Percentiles rank a stretch among this genome's conserved stretches.
Conservation (phyloP, 2,329 filamentous ascomycete species). For the Fusarium foetens region DNA sequence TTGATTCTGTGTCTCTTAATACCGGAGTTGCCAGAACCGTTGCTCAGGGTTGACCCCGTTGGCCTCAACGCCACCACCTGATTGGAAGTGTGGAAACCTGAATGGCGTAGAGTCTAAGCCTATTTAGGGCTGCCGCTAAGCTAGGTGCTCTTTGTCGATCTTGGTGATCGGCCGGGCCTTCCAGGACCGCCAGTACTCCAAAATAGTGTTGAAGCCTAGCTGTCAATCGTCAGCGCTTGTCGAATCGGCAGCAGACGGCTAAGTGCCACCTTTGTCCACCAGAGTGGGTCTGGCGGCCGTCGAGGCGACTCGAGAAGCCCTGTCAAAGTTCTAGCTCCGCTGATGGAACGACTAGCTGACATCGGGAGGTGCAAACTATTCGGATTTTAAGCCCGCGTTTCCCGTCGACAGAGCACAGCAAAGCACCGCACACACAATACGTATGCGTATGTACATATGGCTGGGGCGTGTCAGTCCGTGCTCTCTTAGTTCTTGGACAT, state of each 20-base stretch:
- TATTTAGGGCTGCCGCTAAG: slow-evolving; percentile 30
- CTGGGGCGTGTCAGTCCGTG: slow-evolving; percentile 12
- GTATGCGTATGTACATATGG: neutral
- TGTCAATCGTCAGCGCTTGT: slow-evolving; percentile 42
- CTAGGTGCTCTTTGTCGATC: slow-evolving; percentile 39
- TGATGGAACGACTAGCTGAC: slow-evolving; percentile 20
- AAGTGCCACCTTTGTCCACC: slow-evolving; percentile 28
- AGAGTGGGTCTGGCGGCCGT: slow-evolving; percentile 27
- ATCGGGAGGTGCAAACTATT: neutral
- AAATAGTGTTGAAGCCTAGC: slow-evolving; percentile 38
- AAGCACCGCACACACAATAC: neutral
- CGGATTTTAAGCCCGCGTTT: neutral
- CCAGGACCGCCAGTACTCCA: slow-evolving; percentile 15
- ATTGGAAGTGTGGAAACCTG: slow-evolving; percentile 9
- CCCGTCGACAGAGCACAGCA: neutral
- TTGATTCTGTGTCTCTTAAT: slow-evolving; percentile 20
- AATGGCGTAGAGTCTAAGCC: slow-evolving; percentile 13
- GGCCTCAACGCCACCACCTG: slow-evolving; percentile 15
- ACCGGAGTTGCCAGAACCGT: slow-evolving; percentile 29
- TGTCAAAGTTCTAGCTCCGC: slow-evolving; percentile 42
- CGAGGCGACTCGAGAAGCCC: slow-evolving; percentile 41
- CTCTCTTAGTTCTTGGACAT: neutral
- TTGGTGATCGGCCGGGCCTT: slow-evolving; percentile 40
- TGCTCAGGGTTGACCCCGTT: slow-evolving; percentile 25
- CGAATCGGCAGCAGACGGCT: slow-evolving; percentile 33